Conservation (phyloP, 495 filamentous ascomycete genomes). For the Astrocystis sublimbata region DNA sequence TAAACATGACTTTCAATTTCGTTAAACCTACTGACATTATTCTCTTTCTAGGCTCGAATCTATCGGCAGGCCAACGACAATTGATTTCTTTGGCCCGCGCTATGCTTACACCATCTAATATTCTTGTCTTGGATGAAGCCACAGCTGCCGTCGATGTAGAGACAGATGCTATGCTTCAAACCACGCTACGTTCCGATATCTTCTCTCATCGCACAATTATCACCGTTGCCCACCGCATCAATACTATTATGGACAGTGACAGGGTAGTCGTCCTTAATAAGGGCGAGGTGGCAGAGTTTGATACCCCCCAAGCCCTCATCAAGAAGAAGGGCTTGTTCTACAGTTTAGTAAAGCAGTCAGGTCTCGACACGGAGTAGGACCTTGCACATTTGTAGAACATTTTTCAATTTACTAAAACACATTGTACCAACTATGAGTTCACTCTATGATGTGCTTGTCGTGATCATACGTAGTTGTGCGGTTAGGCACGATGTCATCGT, state of each 20-base stretch:
- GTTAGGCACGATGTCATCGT: background rate
- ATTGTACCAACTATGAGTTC: too few species aligned
- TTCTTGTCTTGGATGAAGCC: conserved; percentile 95
- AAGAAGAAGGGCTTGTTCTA: conserved; percentile 47
- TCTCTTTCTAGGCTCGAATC: conserved; percentile 58
- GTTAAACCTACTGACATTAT: too few species aligned
- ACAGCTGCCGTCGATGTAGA: conserved; percentile 96
- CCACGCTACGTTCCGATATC: conserved; percentile 60
- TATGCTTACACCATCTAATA: conserved; percentile 92
- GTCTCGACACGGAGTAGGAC: conserved; percentile 39
- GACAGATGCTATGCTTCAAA: conserved; percentile 83
- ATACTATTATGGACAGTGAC: conserved; percentile 93
- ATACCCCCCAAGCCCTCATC: conserved; percentile 45
- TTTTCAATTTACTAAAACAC: background rate
- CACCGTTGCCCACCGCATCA: conserved; percentile 96
- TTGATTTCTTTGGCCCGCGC: conserved; percentile 91
- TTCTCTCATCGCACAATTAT: conserved; percentile 94
- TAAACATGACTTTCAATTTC: too few species aligned
- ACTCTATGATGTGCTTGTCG: background rate
- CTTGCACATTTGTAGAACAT: background rate
- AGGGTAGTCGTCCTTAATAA: conserved; percentile 76
- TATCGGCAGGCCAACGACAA: conserved; percentile 89
- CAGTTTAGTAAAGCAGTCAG: conserved; percentile 50
- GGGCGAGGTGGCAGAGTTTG: conserved; percentile 53
- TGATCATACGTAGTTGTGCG: background rate